Percentiles rank a stretch among this genome's conserved stretches.
phyloP scores from a whole-genome alignment of 1,284 basidiomycete species.

The Peniophora sp. region DNA sequence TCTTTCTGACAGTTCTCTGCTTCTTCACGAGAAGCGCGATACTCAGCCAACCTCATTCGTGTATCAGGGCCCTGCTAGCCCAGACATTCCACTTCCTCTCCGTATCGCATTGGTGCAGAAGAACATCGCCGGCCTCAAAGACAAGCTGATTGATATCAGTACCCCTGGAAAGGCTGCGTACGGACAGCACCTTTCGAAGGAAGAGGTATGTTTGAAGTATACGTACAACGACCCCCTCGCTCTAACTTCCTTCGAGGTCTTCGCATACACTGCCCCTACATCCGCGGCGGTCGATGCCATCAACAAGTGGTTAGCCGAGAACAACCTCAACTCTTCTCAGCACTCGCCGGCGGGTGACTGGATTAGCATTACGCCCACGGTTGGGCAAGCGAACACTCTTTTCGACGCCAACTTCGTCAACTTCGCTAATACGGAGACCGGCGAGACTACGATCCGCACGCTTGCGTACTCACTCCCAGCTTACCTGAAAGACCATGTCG shows the following conservation, averaged over 20 bases:
- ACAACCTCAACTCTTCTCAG: constrained; percentile 17
- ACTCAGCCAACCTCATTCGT: constrained; percentile 14
- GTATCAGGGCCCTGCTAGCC: constrained; percentile 12
- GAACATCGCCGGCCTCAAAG: constrained; percentile 15
- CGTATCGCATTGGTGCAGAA: constrained; percentile 17
- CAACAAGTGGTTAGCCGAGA: constrained; percentile 20
- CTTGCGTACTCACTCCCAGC: constrained; percentile 27
- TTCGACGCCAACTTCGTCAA: constrained; percentile 23
- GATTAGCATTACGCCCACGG: neutral
- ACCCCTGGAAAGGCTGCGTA: constrained; percentile 18
- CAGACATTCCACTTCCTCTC: constrained; percentile 14
- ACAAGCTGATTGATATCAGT: constrained; percentile 18
- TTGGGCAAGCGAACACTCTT: constrained; percentile 24
- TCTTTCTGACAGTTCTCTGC: neutral
- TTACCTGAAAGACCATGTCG: constrained; percentile 22
- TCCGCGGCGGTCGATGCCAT: constrained; percentile 20
- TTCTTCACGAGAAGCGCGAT: constrained; percentile 16
- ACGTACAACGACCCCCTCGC: neutral
- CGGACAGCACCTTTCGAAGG: constrained; percentile 19
- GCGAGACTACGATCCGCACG: constrained; percentile 22
- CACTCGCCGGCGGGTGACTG: constrained; percentile 10
- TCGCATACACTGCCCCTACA: constrained; percentile 25
- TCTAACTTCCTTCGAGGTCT: constrained; percentile 18
- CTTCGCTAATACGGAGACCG: constrained; percentile 21
- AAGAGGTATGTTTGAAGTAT: constrained; percentile 12